Evolutionary conservation across 768 basidiomycete genomes (phyloP), one percentile per base, ranked within the genome.

Genomic region (Pulveroboletus frians): DNA sequence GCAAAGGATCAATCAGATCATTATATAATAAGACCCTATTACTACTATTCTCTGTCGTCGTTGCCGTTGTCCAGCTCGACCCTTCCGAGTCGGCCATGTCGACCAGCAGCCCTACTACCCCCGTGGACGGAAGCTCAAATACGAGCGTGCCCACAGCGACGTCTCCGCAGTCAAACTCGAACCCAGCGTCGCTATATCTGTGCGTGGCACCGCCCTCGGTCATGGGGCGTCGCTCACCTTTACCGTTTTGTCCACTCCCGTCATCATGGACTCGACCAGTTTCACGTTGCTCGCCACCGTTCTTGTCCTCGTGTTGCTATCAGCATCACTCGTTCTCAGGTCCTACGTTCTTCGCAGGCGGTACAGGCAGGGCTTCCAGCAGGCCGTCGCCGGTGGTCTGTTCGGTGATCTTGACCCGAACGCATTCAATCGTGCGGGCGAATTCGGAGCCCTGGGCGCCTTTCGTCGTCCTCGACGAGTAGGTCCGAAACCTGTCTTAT

Each of bases 221-320:
- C 40, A 21, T 50, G 30, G 13, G 8, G 34, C 38, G 20, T 50
- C 9, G n/a, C 26, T 39, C 50, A 29, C 30, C 18, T 23, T 31
- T 35, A 30, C 31, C 42, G 10, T 39, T 29, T 48, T 48, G 14
- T 42, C 27, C 36, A 6, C 46, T 7, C 20, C 36, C 47, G 47
- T 43, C 44, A 46, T 17, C 41, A 52, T 62, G 54, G 38, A 51
- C 20, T 49, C 58, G 8, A 63, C 50, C 62, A 85, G 82, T 23
- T 80, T 84, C 65, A 86, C 84, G 4, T 88, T 86, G 58, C 76
- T 87, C 32, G 83, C 84, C 20, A 86, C 85, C 4, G 75, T 88
- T 21, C 73, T 85, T 54, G 71, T 87, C 38, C 77, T 88, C 52
- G 72, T 88, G 15, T 69, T 79, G 37, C 75, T 87, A 44, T 85